Evolutionary conservation across 305 asterid genomes (phyloP).

Genomic region (Fraxinus nigra): DNA sequence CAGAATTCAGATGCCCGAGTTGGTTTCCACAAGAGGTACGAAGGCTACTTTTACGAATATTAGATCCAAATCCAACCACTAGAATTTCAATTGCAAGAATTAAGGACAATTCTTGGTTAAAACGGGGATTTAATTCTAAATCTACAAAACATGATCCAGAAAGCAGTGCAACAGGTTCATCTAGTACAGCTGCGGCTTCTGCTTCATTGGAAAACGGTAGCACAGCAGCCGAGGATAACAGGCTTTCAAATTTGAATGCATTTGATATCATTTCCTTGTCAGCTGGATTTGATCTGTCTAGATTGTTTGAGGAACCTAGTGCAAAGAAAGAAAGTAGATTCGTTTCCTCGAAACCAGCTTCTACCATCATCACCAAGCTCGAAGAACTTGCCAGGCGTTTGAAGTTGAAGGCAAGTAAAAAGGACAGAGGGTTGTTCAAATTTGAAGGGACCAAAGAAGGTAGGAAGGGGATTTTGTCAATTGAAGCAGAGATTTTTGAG

Average conservation of each 20-base stretch:
- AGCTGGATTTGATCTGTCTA: slow-evolving; percentile 54
- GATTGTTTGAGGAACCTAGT: slow-evolving; percentile 52
- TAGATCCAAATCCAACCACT: slow-evolving; percentile 53
- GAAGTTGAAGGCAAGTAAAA: slow-evolving; percentile 50
- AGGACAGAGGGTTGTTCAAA: slow-evolving; percentile 48
- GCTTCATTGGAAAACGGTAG: slow-evolving; percentile 7
- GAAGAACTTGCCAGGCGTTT: slow-evolving; percentile 44
- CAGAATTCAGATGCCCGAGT: slow-evolving; percentile 52
- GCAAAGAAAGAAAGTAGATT: slow-evolving; percentile 40
- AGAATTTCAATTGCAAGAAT: slow-evolving; percentile 52
- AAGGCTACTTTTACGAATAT: slow-evolving; percentile 44
- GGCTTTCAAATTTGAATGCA: slow-evolving; percentile 47
- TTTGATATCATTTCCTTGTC: slow-evolving; percentile 61
- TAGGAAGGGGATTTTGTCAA: slow-evolving; percentile 40
- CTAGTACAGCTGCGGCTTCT: slow-evolving; percentile 1
- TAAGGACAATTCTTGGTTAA: slow-evolving; percentile 48
- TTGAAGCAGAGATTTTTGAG: slow-evolving; percentile 59
- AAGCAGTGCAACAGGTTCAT: slow-evolving; percentile 19
- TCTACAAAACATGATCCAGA: slow-evolving; percentile 24
- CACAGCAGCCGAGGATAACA: slow-evolving; percentile 11
- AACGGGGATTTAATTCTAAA: slow-evolving; percentile 31
- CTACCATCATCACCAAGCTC: slow-evolving; percentile 42
- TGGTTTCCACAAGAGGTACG: slow-evolving; percentile 53
- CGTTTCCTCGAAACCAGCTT: slow-evolving; percentile 51
- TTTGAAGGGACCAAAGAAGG: slow-evolving; percentile 57